Evolutionary conservation across 768 basidiomycete species (phyloP), one percentile per base, ranked within the genome.

Genomic region (Vararia minispora): DNA sequence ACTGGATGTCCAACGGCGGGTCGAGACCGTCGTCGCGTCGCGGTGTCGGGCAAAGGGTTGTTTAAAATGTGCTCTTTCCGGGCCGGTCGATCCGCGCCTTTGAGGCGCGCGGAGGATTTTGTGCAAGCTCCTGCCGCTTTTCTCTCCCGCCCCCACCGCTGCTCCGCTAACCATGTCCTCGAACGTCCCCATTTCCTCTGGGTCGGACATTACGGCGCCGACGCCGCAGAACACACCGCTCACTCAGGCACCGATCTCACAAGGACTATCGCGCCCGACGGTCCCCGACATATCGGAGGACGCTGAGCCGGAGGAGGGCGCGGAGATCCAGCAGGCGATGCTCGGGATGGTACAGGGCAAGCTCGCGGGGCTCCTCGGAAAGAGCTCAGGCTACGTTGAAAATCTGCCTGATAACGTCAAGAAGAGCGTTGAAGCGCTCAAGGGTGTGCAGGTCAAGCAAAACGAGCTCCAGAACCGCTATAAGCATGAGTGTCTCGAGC

Each of bases 311-410:
- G 79, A 73, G 39, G 81, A 72, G 22, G 69, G 69, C 4, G 65
- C 62, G 16, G 54, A 65, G 37, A 60, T 74, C 7, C 65, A 73
- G 59, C 68, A 72, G 49, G 79, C 80, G 14, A 79, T 89, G 66
- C 64, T 89, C 30, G 79, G 76, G 37, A 71, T 98, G 59, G 89
- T 98, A 11, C 89, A 97, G 47, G 80, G 80, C 48, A 82, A 78
- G 60, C 82, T 99, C 44, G 76, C 78, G 25, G 69, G 69, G 50
- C 78, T 99, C 26, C 64, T 97, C 46, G 94, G 94, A 34, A 80
- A 79, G 59, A 88, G 87, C 55, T 92, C 88, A 11, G 91, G 91
- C 11, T 99, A 99, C 65, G 76, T 99, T 64, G 90, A 97, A 64
- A 70, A 68, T 51, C 73, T 98, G 35, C 84, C 91, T 9, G 61